These are phyloP conservation scores for Groenewaldozyma tartarivorans DNA, from an alignment of 805 yeast genomes.

Conservation along the genomic window DNA sequence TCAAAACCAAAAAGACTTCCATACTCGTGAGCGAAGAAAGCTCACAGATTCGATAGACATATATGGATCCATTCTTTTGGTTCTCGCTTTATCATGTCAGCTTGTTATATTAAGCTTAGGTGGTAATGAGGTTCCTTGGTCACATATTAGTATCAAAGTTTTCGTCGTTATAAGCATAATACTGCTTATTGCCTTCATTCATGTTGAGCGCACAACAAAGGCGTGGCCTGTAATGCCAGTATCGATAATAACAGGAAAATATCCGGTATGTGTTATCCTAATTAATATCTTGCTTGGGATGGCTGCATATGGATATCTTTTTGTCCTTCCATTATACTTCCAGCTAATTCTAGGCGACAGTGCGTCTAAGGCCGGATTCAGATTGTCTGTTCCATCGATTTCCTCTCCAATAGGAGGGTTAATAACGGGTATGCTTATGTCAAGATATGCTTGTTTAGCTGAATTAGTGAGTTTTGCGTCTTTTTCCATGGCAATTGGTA, in stretches of 20 bases:
- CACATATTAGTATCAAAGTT: slow-evolving; percentile 4
- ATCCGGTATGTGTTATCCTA: slow-evolving; percentile 1
- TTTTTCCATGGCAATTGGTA: slow-evolving; percentile 5
- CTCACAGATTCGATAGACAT: slow-evolving; percentile 3
- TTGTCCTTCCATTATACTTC: slow-evolving; percentile 10
- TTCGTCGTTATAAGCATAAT: slow-evolving; percentile 5
- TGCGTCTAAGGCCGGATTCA: slow-evolving; percentile 10
- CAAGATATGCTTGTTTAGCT: slow-evolving; percentile 3
- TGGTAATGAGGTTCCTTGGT: slow-evolving; percentile 7
- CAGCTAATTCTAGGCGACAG: slow-evolving; percentile 10
- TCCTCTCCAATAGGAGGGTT: slow-evolving; percentile 10
- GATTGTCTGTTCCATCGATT: slow-evolving; percentile 7
- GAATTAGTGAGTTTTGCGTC: slow-evolving; percentile 3
- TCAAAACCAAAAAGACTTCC: slow-evolving; percentile 3
- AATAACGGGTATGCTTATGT: slow-evolving; percentile 8
- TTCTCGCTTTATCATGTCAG: slow-evolving; percentile 5
- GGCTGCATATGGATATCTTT: slow-evolving; percentile 9
- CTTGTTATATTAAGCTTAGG: slow-evolving; percentile 8
- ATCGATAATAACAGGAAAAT: slow-evolving; percentile 3
- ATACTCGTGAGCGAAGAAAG: background rate
- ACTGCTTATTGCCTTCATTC: slow-evolving; percentile 2
- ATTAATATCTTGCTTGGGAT: slow-evolving; percentile 7
- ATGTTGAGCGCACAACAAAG: slow-evolving; percentile 5
- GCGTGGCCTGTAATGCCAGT: slow-evolving; percentile 9
- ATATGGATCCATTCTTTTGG: slow-evolving; percentile 5